These are phyloP conservation scores for Purpureocillium lavendulum DNA, from an alignment of 2,329 filamentous ascomycete species.

Conservation along the genomic window DNA sequence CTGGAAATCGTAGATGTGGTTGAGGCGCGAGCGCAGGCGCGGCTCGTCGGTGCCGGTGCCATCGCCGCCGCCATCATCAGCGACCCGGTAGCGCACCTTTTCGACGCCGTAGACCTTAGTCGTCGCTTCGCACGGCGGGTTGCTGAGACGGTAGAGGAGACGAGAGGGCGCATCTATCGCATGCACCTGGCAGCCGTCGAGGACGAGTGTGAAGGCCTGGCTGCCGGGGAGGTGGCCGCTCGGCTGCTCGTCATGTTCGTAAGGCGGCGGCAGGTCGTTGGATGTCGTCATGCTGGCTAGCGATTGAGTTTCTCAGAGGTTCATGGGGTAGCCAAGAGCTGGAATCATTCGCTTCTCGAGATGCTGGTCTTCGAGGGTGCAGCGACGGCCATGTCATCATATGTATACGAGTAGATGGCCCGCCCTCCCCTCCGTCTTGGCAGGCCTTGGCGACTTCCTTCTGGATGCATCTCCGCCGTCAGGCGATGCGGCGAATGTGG, in stretches of 20 bases:
- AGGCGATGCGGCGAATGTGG: no score
- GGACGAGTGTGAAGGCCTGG: constrained; percentile 8
- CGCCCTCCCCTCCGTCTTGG: no score
- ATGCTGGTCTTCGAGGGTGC: no score
- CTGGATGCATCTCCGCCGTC: no score
- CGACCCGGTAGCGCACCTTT: constrained; percentile 16
- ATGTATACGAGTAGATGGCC: no score
- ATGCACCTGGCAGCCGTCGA: constrained; percentile 13
- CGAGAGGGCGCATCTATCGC: constrained; percentile 9
- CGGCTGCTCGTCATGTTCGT: constrained; percentile 1
- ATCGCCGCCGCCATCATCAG: constrained; percentile 6
- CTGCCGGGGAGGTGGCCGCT: background rate
- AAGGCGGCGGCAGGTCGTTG: no score
- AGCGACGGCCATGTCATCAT: no score
- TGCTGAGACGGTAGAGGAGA: constrained; percentile 17
- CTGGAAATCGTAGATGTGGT: constrained; percentile 21
- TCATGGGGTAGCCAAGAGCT: no score
- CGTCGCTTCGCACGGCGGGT: constrained; percentile 11
- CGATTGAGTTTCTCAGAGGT: no score
- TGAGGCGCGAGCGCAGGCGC: constrained; percentile 10
- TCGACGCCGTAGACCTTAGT: constrained; percentile 13
- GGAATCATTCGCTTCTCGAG: no score
- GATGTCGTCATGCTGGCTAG: no score
- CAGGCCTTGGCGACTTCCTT: no score
- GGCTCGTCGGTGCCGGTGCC: background rate